phyloP scores from a whole-genome alignment of 192 early-diverging fungal genomes.

The Entomortierella lignicola region DNA sequence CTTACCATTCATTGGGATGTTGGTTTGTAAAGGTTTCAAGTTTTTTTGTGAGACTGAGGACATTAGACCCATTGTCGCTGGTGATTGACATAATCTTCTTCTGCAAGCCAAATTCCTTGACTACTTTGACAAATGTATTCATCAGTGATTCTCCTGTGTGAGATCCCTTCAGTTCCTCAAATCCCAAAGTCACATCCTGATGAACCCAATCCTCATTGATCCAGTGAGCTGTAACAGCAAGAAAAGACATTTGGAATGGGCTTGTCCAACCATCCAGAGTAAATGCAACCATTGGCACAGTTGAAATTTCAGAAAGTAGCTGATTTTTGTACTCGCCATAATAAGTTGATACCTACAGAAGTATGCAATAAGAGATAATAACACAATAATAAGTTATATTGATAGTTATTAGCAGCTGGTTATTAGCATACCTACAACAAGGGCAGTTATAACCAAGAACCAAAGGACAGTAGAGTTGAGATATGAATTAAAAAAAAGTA shows the following conservation, averaged over 20 bases:
- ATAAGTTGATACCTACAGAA: no score
- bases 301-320: constrained; percentile 4
- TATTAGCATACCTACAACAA: no score
- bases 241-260: constrained; percentile 20
- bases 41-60: constrained; percentile 14
- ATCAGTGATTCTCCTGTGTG: constrained; percentile 32
- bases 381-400: no score
- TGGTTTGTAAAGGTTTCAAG: no score
- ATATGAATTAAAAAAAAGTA: no score
- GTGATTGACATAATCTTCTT: constrained; percentile 30
- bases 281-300: constrained; percentile 23
- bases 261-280: constrained; percentile 31
- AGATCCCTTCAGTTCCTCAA: constrained; percentile 18
- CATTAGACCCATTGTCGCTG: constrained; percentile 23
- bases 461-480: no score
- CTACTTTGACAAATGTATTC: constrained; percentile 25
- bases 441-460: no score
- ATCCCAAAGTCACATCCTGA: constrained; percentile 20
- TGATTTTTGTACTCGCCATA: no score
- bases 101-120: constrained; percentile 16
- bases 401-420: no score
- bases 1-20: no score
- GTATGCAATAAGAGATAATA: no score
- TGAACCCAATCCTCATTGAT: constrained; percentile 20
- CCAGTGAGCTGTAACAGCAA: constrained; percentile 22